Evolutionary conservation across 768 basidiomycete genomes (phyloP).

Genomic region (Leucosporidium scottii): DNA sequence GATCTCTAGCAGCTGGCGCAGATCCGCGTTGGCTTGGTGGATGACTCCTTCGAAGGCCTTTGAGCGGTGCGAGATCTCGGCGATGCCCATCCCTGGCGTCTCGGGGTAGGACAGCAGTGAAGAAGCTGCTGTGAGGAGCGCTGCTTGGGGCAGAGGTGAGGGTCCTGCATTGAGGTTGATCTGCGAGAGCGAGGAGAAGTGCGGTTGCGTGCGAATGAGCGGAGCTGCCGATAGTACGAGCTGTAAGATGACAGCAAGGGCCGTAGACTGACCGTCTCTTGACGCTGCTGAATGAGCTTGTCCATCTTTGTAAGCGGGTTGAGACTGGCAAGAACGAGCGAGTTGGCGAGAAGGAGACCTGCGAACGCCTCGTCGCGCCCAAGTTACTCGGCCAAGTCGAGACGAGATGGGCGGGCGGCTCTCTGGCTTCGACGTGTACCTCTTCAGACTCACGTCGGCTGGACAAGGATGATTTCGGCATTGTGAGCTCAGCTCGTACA

Average conservation of each 20-base stretch:
- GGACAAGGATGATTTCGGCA: constrained; percentile 1
- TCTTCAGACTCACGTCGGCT: too few species aligned
- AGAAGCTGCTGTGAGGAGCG: constrained; percentile 71
- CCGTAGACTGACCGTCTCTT: too few species aligned
- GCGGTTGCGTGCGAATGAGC: not conserved
- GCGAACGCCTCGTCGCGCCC: too few species aligned
- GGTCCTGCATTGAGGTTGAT: constrained; percentile 94
- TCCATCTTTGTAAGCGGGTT: too few species aligned
- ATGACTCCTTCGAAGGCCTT: constrained; percentile 74
- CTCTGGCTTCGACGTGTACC: too few species aligned
- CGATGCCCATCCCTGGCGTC: constrained; percentile 85
- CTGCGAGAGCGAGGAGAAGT: not conserved
- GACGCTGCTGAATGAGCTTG: too few species aligned
- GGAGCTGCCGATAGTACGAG: not conserved
- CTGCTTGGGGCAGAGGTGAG: constrained; percentile 77
- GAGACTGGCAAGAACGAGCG: too few species aligned
- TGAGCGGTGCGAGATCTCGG: constrained; percentile 92
- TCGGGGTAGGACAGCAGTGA: constrained; percentile 79
- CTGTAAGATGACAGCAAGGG: too few species aligned
- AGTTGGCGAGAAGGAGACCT: too few species aligned
- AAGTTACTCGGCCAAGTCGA: too few species aligned
- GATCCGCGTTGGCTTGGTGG: constrained; percentile 55
- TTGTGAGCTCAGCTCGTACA: not conserved
- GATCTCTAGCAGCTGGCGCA: constrained; percentile 69
- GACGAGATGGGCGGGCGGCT: too few species aligned